Percentiles rank a stretch among this genome's conserved stretches.
phyloP scores from a whole-genome alignment of 116 monocot species.

The Cymodocea nodosa region DNA sequence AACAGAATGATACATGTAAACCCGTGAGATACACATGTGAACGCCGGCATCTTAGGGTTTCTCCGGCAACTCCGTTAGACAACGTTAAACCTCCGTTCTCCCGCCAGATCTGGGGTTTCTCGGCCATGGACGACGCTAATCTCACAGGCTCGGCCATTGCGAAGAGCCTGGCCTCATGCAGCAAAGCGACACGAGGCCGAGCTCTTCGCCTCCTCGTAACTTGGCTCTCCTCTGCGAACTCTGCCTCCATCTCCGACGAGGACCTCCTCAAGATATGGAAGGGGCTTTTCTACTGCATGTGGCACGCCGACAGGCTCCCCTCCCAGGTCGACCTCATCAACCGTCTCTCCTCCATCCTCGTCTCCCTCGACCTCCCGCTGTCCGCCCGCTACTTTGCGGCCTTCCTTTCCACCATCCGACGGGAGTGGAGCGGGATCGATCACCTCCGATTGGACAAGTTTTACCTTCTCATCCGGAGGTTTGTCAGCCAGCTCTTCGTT shows the following conservation, averaged over 20 bases:
- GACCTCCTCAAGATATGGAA: slow-evolving; percentile 94
- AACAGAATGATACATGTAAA: no score
- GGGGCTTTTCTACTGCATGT: slow-evolving; percentile 91
- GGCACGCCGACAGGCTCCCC: slow-evolving; percentile 79
- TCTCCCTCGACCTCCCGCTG: slow-evolving; percentile 22
- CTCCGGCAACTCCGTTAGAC: neutral
- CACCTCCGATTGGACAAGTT: slow-evolving; percentile 80
- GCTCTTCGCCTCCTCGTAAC: slow-evolving; percentile 40
- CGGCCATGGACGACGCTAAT: slow-evolving; percentile 2
- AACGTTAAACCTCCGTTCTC: no score
- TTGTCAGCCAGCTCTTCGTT: slow-evolving; percentile 38
- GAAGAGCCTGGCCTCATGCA: slow-evolving; percentile 62
- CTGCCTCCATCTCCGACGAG: slow-evolving; percentile 24
- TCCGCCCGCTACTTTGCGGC: slow-evolving; percentile 44
- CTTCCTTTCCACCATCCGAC: slow-evolving; percentile 59
- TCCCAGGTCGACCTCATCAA: slow-evolving; percentile 44
- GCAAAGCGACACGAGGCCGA: slow-evolving; percentile 32
- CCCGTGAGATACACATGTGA: no score
- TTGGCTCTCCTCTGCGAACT: slow-evolving; percentile 24
- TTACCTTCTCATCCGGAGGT: slow-evolving; percentile 60
- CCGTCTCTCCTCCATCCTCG: slow-evolving; percentile 44
- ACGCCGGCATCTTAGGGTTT: slow-evolving; percentile 7
- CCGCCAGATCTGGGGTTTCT: slow-evolving; percentile 3
- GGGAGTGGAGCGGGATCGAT: slow-evolving; percentile 91
- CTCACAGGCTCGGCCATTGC: slow-evolving; percentile 40